phyloP scores from a whole-genome alignment of 495 filamentous ascomycete genomes.

The Xylaria bambusicola region DNA sequence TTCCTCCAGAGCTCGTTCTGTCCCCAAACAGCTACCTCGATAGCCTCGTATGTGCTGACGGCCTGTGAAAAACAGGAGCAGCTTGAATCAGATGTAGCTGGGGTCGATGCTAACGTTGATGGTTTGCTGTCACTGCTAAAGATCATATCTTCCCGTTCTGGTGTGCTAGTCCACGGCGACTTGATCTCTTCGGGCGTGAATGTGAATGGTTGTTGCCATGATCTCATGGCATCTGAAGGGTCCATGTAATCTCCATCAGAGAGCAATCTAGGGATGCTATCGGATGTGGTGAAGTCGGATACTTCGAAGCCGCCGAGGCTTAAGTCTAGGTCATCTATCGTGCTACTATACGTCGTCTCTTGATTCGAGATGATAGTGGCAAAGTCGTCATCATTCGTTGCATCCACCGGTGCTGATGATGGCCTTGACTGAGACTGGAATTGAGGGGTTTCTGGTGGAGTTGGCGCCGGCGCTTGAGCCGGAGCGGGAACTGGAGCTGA shows the following conservation, averaged over 20 bases:
- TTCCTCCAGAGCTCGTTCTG: constrained; percentile 16
- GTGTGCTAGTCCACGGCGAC: constrained; percentile 14
- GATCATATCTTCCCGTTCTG: constrained; percentile 12
- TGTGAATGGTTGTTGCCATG: constrained; percentile 15
- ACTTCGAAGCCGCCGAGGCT: constrained; percentile 11
- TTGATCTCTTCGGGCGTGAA: constrained; percentile 10
- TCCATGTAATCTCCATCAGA: constrained; percentile 18
- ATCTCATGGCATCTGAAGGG: constrained; percentile 14
- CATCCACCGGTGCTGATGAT: background rate
- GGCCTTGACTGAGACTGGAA: constrained; percentile 1
- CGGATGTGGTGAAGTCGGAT: constrained; percentile 5
- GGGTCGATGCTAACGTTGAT: constrained; percentile 6
- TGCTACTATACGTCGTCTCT: constrained; percentile 4
- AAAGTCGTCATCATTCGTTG: constrained; percentile 6
- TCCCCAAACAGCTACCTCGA: constrained; percentile 17
- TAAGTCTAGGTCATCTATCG: constrained; percentile 15
- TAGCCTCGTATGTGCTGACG: constrained; percentile 18
- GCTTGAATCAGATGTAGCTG: constrained; percentile 5
- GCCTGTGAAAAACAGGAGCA: constrained; percentile 20
- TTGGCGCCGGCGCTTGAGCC: constrained; percentile 12
- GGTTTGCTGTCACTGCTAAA: constrained; percentile 7
- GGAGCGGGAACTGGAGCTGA: too few species aligned
- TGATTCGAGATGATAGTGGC: constrained; percentile 3
- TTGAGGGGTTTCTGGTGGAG: constrained; percentile 16
- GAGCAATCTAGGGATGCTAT: constrained; percentile 4